A percentile compares a stretch with the other conserved stretches of the same genome.
Conservation (phyloP, 371 early-diverging fungal species). For the Saksenaea oblongispora region DNA sequence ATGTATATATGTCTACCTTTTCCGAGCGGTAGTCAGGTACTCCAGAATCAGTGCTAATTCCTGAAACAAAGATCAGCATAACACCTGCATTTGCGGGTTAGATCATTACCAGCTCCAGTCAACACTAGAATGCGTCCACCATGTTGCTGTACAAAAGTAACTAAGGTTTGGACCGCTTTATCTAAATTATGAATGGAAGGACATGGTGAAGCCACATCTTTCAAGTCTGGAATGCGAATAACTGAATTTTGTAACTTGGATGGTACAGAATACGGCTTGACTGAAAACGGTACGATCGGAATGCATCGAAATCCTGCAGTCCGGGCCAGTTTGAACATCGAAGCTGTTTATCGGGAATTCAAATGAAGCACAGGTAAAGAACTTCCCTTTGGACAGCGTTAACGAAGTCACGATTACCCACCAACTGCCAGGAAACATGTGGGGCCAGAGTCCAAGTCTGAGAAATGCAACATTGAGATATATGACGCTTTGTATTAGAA, state of each 20-base stretch:
- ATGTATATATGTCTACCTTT: slow-evolving; percentile 23
- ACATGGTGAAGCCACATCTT: slow-evolving; percentile 6
- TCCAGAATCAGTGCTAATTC: slow-evolving; percentile 79
- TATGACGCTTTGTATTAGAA: too few relatives aligned
- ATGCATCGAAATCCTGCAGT: neutral
- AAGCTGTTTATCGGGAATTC: neutral
- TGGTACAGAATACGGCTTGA: neutral
- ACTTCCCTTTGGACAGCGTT: too few relatives aligned
- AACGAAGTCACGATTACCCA: too few relatives aligned
- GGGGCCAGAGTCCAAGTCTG: too few relatives aligned
- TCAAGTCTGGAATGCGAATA: slow-evolving; percentile 41
- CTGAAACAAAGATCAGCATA: slow-evolving; percentile 23
- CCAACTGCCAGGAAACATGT: too few relatives aligned
- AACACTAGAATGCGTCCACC: slow-evolving; percentile 48
- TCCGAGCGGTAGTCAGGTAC: slow-evolving; percentile 92
- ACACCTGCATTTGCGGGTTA: neutral
- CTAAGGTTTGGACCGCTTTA: slow-evolving; percentile 33
- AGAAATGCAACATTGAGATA: too few relatives aligned
- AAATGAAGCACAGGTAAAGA: neutral
- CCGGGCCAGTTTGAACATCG: neutral
- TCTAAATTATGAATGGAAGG: slow-evolving; percentile 27
- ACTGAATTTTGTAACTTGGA: slow-evolving; percentile 32
- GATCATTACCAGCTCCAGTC: slow-evolving; percentile 52
- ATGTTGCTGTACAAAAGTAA: slow-evolving; percentile 43
- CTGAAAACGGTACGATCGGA: neutral